These are phyloP conservation scores for Spathaspora arborariae DNA, from an alignment of 805 yeast genomes.

Conservation along the genomic window DNA sequence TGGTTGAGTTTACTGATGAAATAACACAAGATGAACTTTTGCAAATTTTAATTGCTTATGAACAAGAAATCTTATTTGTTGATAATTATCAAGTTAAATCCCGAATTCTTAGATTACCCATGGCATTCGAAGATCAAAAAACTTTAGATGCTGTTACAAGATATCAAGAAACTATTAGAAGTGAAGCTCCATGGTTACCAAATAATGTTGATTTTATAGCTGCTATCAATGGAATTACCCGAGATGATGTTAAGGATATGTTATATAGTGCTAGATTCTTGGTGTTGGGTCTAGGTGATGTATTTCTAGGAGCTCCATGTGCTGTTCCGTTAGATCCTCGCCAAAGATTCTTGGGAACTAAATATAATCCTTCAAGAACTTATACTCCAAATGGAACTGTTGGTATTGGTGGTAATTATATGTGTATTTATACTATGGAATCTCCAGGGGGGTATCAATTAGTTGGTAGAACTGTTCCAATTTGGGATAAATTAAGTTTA, in stretches of 20 bases:
- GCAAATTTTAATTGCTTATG: slow-evolving; percentile 65
- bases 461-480: slow-evolving; percentile 94
- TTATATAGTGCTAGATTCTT: slow-evolving; percentile 85
- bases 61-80: slow-evolving; percentile 66
- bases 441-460: slow-evolving; percentile 98
- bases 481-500: slow-evolving; percentile 91
- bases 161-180: slow-evolving; percentile 88
- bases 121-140: slow-evolving; percentile 93
- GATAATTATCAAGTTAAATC: slow-evolving; percentile 86
- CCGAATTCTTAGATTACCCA: slow-evolving; percentile 78
- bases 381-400: slow-evolving; percentile 96
- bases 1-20: slow-evolving; percentile 76
- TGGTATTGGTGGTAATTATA: slow-evolving; percentile 97
- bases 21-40: slow-evolving; percentile 62
- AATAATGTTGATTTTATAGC: slow-evolving; percentile 96
- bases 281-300: slow-evolving; percentile 95
- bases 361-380: slow-evolving; percentile 95
- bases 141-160: slow-evolving; percentile 87
- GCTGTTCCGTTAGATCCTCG: slow-evolving; percentile 98
- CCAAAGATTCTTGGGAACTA: slow-evolving; percentile 86
- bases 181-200: slow-evolving; percentile 96
- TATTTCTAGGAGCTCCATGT: slow-evolving; percentile 96
- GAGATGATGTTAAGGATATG: slow-evolving; percentile 77
- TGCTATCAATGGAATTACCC: slow-evolving; percentile 74
- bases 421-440: slow-evolving; percentile 98